Evolutionary conservation across 148 eudicot genomes (phyloP).

Genomic region (Salicornia ramosissima): DNA sequence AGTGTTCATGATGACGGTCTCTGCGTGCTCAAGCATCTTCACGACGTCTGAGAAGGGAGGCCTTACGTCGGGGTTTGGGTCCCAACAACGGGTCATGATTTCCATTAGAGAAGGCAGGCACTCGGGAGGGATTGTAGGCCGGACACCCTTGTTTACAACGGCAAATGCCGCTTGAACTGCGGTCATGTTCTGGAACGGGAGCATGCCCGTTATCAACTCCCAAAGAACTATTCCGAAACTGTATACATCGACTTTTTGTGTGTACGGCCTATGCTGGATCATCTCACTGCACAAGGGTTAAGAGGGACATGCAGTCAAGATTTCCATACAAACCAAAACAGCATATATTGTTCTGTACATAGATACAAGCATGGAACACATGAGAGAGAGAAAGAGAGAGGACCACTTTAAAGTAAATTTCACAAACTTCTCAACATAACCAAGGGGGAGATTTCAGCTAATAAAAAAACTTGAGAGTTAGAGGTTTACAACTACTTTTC

Average conservation of each 20-base stretch:
- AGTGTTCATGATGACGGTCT: conserved; percentile 79
- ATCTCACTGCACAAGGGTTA: conserved; percentile 59
- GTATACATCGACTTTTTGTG: conserved; percentile 91
- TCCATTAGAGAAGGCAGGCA: conserved; percentile 74
- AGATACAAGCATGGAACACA: not conserved
- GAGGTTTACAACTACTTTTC: not conserved
- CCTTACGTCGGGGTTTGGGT: conserved; percentile 68
- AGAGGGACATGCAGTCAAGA: conserved; percentile 22
- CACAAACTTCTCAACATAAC: not conserved
- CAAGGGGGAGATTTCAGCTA: not conserved
- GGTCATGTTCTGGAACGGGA: conserved; percentile 93
- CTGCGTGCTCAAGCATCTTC: conserved; percentile 82
- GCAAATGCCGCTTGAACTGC: conserved; percentile 99
- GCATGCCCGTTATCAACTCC: conserved; percentile 93
- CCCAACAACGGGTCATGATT: conserved; percentile 97
- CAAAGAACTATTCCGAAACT: conserved; percentile 96
- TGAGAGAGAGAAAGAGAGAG: not conserved
- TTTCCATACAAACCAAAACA: conserved; percentile 2
- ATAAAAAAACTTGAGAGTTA: not conserved
- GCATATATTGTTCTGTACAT: not conserved
- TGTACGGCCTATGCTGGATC: conserved; percentile 98
- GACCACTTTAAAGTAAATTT: not conserved
- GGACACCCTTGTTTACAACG: conserved; percentile 89
- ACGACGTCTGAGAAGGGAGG: conserved; percentile 79
- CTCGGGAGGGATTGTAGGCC: conserved; percentile 66